Evolutionary conservation across 1,139 yeast genomes (phyloP), one percentile per base, ranked within the genome.

Genomic region (Zhuliangozyma blackwelliae): DNA sequence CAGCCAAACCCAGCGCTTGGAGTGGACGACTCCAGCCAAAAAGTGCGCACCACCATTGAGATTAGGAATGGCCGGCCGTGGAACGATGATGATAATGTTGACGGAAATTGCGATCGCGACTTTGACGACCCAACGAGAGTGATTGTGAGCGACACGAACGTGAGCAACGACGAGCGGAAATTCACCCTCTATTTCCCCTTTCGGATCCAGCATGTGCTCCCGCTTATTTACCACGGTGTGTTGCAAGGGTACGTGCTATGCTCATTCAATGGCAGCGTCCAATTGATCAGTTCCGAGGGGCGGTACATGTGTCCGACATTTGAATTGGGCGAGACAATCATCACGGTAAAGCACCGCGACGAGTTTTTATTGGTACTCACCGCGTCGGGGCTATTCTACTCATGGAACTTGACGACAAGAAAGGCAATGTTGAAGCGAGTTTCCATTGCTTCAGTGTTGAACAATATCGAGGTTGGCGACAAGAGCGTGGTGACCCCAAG

Each of bases 281-380:
- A 84, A 52, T 75, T 95, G 64, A 74, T 94, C 0, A 73, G 81
- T 10, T 77, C 85, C 1, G 75, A 83, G 2, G 95, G 94, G 1
- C 54, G 68, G 20, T 61, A 61, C 25, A 44, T 67, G 1, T 55
- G 65, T 36, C 81, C 85, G 2, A 55, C 68, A n/a, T 55, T 79
- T 12, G 83, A 64, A 75, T 68, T 71, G 71, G 97, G 68, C 44
- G 75, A 43, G 36, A 85, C 57, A 64, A 74, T 68, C 44, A 77
- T 55, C 56, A 75, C 64, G 54, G 74, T 52, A 63, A 79, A 53
- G 48, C 79, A 63, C 72, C 79, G 32, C 46, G 73, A 55, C 47
- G 75, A 54, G 27, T 77, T 39, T 52, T 70, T 92, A 2, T 57
- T 88, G 46, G 77, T 83, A 2, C 49, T 76, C 27, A 72, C 80